Evolutionary conservation across 2,329 filamentous ascomycete genomes (phyloP), one percentile per base, ranked within the genome.

Genomic region (Juglanconis oblonga): DNA sequence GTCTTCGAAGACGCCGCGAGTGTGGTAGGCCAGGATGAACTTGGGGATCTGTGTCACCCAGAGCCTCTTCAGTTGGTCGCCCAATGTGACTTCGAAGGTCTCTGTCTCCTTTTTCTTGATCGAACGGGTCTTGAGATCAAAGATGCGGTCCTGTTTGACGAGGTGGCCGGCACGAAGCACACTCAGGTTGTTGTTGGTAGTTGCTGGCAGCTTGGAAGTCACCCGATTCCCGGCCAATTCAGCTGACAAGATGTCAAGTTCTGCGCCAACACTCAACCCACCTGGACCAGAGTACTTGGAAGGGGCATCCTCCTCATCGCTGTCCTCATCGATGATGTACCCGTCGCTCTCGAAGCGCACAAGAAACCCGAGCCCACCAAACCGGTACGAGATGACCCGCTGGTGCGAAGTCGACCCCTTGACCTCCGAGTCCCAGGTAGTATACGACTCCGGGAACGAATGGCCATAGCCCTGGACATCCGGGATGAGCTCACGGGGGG

Each of bases 391-490:
- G 1, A 90, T 66, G 7, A 90, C 67, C 1, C 87, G 77, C 67
- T 91, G 87, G 62, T 91, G 85, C 0, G 84, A 85, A 1, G 72
- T 73, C 0, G 87, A 90, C 0, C 77, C 76, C 50, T 76, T 77
- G 0, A 85, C 80, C 1, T 77, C 77, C 0, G 65, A 10, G 9
- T 82, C 80, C 87, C 87, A 90, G 0, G 77, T 83, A 0, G 88
- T 91, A 66, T 89, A 87, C 1, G 77, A 77, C 52, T 89, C 85
- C 0, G 85, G 85, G 64, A 91, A 91, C 0, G 83, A 79, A 65
- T 90, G 87, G 0, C 87, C 87, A 65, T 79, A 89, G 0, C 88
- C 88, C 14, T 66, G 65, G 0, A 90, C 72, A n/a, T 76, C 76
- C 0, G 72, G 64, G 5, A 90, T 85, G 0, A 77, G 67, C 64